Conservation (phyloP, 768 basidiomycete genomes). For the Tricholoma bakamatsutake region DNA sequence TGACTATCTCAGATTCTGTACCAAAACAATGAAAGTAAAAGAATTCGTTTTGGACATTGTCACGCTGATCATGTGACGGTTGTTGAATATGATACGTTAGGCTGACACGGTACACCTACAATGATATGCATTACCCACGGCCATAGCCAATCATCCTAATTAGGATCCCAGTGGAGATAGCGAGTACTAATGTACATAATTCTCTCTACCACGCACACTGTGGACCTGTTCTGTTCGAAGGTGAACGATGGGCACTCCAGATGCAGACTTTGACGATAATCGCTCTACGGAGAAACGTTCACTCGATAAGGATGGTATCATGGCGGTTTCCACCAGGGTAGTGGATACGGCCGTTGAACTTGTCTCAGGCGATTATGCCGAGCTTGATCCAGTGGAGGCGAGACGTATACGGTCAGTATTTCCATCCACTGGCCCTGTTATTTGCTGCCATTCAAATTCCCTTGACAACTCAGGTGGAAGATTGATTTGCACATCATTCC, state of each 20-base stretch:
- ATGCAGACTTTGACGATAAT: not conserved
- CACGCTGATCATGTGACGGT: too few relatives aligned
- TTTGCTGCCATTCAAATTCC: not conserved
- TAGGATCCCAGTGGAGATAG: too few relatives aligned
- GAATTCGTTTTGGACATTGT: too few relatives aligned
- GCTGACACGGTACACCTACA: too few relatives aligned
- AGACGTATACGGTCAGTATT: slow-evolving; percentile 40
- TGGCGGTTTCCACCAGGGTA: slow-evolving; percentile 40
- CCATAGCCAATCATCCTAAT: too few relatives aligned
- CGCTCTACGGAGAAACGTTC: slow-evolving; percentile 9
- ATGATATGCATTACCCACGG: too few relatives aligned
- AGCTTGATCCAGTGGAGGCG: slow-evolving; percentile 48
- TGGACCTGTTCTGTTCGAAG: not conserved
- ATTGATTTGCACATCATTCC: slow-evolving; percentile 66
- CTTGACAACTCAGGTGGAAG: slow-evolving; percentile 36
- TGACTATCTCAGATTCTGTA: too few relatives aligned
- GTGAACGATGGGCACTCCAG: not conserved
- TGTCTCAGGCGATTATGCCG: slow-evolving; percentile 35
- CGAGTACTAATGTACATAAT: too few relatives aligned
- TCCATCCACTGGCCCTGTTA: not conserved
- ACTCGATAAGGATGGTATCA: slow-evolving; percentile 26
- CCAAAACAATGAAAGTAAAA: too few relatives aligned
- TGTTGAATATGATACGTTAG: too few relatives aligned
- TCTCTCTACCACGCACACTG: too few relatives aligned
- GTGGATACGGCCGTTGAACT: slow-evolving; percentile 61